Evolutionary conservation across 768 basidiomycete species (phyloP).

Genomic region (Rhizopogon rudus): DNA sequence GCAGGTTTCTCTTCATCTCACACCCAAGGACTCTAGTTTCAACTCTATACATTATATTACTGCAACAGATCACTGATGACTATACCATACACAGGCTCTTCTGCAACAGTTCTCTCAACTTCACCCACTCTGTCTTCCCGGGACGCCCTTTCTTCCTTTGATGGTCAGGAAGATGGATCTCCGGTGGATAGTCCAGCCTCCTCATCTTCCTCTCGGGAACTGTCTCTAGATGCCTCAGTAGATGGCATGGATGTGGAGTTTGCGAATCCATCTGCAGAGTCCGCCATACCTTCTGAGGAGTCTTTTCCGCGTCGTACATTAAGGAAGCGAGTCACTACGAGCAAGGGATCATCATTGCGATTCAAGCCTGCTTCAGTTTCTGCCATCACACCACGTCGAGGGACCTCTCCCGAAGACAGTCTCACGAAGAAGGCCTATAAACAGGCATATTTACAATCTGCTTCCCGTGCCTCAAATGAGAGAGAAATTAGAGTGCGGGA

Average conservation of each 20-base stretch:
- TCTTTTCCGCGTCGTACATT: conserved; percentile 20
- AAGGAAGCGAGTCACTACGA: conserved; percentile 13
- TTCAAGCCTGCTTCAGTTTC: conserved; percentile 19
- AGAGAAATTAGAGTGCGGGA: conserved; percentile 27
- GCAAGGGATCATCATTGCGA: conserved; percentile 22
- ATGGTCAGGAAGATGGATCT: conserved; percentile 24
- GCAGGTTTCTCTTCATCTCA: conserved; percentile 5
- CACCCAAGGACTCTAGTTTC: background rate
- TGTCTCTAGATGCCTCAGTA: conserved; percentile 20
- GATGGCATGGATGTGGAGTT: conserved; percentile 21
- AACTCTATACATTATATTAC: background rate
- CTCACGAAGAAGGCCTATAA: conserved; percentile 23
- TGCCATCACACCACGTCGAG: conserved; percentile 20
- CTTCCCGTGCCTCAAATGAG: conserved; percentile 21
- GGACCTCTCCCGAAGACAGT: conserved; percentile 21
- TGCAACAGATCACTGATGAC: background rate
- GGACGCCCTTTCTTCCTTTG: conserved; percentile 26
- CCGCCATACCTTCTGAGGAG: conserved; percentile 18
- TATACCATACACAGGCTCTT: conserved; percentile 11
- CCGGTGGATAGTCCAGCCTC: conserved; percentile 25
- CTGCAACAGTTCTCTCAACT: conserved; percentile 13
- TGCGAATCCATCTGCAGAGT: conserved; percentile 21
- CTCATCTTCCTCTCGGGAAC: conserved; percentile 27
- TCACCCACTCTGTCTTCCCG: conserved; percentile 28
- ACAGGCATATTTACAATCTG: conserved; percentile 13